Percentiles rank a stretch among this genome's conserved stretches.
Evolutionary conservation across 129 eudicot species (phyloP).

Genomic region (Helianthus tuberosus): DNA sequence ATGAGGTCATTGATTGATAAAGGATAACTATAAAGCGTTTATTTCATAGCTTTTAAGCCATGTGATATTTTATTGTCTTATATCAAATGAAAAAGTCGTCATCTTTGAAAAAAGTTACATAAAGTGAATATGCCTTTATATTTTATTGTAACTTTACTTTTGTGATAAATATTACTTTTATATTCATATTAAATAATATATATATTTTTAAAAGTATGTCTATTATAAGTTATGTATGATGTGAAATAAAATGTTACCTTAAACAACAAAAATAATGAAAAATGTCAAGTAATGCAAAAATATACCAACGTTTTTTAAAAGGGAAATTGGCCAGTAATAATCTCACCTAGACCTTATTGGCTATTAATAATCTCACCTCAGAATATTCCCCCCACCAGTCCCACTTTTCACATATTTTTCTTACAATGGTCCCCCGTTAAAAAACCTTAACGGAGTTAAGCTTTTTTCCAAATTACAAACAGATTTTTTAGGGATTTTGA

Average conservation of each 20-base stretch:
- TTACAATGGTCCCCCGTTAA: too few relatives aligned
- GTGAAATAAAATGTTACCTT: not conserved
- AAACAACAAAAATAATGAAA: not conserved
- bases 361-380: too few relatives aligned
- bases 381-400: too few relatives aligned
- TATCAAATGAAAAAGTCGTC: not conserved
- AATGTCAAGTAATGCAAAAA: too few relatives aligned
- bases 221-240: not conserved
- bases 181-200: not conserved
- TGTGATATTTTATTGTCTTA: not conserved
- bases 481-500: too few relatives aligned
- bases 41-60: not conserved
- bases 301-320: too few relatives aligned
- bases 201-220: not conserved
- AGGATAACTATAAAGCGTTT: not conserved
- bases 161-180: not conserved
- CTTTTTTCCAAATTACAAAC: too few relatives aligned
- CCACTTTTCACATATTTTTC: too few relatives aligned
- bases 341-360: too few relatives aligned
- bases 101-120: not conserved
- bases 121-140: not conserved
- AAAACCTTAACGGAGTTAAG: too few relatives aligned
- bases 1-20: not conserved
- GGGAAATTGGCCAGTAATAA: too few relatives aligned
- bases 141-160: not conserved